A percentile compares a stretch with the other conserved stretches of the same genome.
These are phyloP conservation scores for Alternaria dauci DNA, from an alignment of 2,329 filamentous ascomycete species.

Conservation along the genomic window DNA sequence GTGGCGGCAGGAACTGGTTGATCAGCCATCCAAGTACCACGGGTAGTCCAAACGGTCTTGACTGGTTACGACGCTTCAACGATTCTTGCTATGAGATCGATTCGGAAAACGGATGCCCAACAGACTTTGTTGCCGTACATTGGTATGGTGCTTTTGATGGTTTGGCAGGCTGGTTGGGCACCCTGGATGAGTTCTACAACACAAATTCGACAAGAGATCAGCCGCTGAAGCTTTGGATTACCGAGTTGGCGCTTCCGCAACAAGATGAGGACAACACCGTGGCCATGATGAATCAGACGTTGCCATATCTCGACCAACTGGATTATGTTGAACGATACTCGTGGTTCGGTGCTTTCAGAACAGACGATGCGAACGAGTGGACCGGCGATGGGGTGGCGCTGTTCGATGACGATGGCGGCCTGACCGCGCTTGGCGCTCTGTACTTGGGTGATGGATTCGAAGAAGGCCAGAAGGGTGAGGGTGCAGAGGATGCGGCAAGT, in stretches of 20 bases:
- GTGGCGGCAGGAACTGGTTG: conserved; percentile 60
- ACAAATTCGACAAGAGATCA: conserved; percentile 58
- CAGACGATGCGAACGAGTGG: conserved; percentile 47
- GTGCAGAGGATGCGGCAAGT: conserved; percentile 24
- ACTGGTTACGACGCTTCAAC: conserved; percentile 75
- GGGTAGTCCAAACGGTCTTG: conserved; percentile 66
- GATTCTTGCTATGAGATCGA: conserved; percentile 60
- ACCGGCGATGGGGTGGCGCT: conserved; percentile 47
- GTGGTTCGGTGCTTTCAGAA: conserved; percentile 49
- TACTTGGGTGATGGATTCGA: conserved; percentile 44
- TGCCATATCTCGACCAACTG: conserved; percentile 72
- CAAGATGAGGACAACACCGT: conserved; percentile 66
- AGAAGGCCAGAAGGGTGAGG: conserved; percentile 44
- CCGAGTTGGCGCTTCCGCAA: conserved; percentile 73
- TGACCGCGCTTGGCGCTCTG: conserved; percentile 44
- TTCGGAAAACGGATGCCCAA: conserved; percentile 53
- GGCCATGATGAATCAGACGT: conserved; percentile 72
- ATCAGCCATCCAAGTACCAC: conserved; percentile 76
- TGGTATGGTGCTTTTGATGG: conserved; percentile 73
- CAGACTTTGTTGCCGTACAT: conserved; percentile 62
- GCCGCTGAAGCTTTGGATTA: conserved; percentile 71
- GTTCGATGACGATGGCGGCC: conserved; percentile 42
- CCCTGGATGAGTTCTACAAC: conserved; percentile 62
- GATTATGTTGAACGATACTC: conserved; percentile 54
- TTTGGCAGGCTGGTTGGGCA: conserved; percentile 70